Evolutionary conservation across 352 stramenopile species (phyloP).

Genomic region (Phytophthora melonis): DNA sequence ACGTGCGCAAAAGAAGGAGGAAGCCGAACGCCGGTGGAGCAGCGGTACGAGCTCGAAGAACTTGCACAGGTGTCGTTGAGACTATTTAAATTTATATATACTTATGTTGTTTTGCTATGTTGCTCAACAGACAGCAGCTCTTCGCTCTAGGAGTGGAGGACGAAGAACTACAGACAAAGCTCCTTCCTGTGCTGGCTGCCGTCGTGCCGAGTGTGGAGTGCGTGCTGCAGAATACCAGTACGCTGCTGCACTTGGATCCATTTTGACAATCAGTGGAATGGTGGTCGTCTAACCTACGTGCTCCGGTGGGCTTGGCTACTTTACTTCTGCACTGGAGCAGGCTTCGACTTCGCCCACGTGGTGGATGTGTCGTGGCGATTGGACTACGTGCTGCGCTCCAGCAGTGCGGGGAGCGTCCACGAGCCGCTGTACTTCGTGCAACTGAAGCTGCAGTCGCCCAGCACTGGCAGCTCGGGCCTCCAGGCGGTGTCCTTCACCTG

Average conservation of each 20-base stretch:
- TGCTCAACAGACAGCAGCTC: slow-evolving; percentile 32
- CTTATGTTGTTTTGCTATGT: too few species aligned
- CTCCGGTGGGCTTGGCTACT: background rate
- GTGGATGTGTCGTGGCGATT: slow-evolving; percentile 78
- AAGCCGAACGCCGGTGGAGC: slow-evolving; percentile 10
- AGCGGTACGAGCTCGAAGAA: slow-evolving; percentile 25
- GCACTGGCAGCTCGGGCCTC: slow-evolving; percentile 29
- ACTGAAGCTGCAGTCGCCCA: slow-evolving; percentile 63
- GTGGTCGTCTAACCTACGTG: background rate
- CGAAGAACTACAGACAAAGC: slow-evolving; percentile 29
- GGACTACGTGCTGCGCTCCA: slow-evolving; percentile 76
- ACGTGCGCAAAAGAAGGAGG: slow-evolving; percentile 32
- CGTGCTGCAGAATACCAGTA: slow-evolving; percentile 51
- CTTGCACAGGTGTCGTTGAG: background rate
- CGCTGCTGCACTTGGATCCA: slow-evolving; percentile 1
- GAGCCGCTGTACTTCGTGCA: slow-evolving; percentile 73
- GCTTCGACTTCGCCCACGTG: slow-evolving; percentile 78
- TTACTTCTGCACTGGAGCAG: slow-evolving; percentile 29
- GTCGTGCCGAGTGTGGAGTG: slow-evolving; percentile 32
- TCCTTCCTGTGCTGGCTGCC: slow-evolving; percentile 29
- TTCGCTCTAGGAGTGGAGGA: slow-evolving; percentile 46
- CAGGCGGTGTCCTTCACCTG: slow-evolving; percentile 64
- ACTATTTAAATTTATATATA: slow-evolving; percentile 27
- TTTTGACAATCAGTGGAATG: background rate
- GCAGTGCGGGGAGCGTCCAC: slow-evolving; percentile 60